These are phyloP conservation scores for Retiboletus flavoniger DNA, from an alignment of 1,284 basidiomycete species.

Conservation along the genomic window DNA sequence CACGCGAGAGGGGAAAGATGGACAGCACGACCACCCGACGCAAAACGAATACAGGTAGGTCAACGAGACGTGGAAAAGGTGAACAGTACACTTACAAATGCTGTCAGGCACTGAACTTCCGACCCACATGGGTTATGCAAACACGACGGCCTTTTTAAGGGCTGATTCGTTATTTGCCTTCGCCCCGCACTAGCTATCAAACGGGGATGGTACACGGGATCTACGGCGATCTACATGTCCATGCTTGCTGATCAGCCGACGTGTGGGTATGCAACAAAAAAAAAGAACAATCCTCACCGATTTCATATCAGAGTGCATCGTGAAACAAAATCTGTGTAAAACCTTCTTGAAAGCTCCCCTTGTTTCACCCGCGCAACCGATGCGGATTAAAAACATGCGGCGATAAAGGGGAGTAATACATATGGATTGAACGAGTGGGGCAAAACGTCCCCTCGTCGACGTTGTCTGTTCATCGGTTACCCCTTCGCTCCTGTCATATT, in stretches of 20 bases:
- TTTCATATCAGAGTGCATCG: slow-evolving; percentile 23
- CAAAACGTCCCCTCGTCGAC: not conserved
- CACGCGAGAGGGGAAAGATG: not conserved
- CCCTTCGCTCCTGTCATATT: not conserved
- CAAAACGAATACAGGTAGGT: not conserved
- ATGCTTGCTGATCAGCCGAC: slow-evolving; percentile 15
- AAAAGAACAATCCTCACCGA: slow-evolving; percentile 4
- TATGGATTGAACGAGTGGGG: not conserved
- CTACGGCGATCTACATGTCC: slow-evolving; percentile 12
- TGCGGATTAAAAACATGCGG: slow-evolving; percentile 15
- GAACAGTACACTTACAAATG: not conserved
- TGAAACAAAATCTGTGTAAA: slow-evolving; percentile 9
- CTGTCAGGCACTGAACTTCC: not conserved
- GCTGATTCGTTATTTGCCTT: not conserved
- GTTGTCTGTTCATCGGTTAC: not conserved
- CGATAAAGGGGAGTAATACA: not conserved
- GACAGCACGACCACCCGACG: not conserved
- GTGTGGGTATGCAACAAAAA: not conserved
- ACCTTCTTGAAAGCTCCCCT: slow-evolving; percentile 3
- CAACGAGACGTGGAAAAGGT: not conserved
- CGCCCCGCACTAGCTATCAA: not conserved
- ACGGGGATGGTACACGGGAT: not conserved
- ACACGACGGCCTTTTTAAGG: not conserved
- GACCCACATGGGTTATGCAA: too few relatives aligned
- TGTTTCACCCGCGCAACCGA: slow-evolving; percentile 24